Percentiles rank a stretch among this genome's conserved stretches.
Evolutionary conservation across 805 yeast genomes (phyloP).

Genomic region (Henningerozyma blattae): DNA sequence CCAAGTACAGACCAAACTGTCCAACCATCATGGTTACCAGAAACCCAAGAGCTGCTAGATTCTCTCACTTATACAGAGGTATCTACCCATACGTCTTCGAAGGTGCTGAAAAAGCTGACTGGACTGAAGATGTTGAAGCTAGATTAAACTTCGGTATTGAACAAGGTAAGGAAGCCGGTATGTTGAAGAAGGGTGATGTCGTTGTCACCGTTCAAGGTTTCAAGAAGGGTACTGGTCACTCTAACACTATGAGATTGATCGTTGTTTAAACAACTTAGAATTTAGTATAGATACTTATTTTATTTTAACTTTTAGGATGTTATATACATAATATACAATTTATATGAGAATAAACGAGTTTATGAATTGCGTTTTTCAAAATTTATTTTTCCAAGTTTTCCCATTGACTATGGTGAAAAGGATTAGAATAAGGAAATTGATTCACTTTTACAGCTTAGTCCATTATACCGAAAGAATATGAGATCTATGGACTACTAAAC

Average conservation of each 20-base stretch:
- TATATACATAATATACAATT: conserved; percentile 1
- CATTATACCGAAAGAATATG: no score
- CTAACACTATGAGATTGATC: conserved; percentile 93
- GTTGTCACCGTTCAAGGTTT: conserved; percentile 96
- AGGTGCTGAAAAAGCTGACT: conserved; percentile 48
- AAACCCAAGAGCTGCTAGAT: conserved; percentile 87
- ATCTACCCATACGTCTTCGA: conserved; percentile 91
- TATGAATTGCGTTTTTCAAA: conserved; percentile 2
- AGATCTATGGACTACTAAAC: no score
- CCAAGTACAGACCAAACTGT: conserved; percentile 95
- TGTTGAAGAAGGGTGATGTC: conserved; percentile 76
- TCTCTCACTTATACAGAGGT: conserved; percentile 94
- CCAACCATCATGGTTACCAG: conserved; percentile 98
- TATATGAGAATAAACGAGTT: conserved; percentile 3
- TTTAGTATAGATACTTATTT: neutral
- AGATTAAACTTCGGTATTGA: conserved; percentile 89
- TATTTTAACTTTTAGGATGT: conserved; percentile 1
- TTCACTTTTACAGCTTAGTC: no score
- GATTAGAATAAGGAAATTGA: no score
- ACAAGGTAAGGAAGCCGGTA: conserved; percentile 78
- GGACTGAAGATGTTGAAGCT: conserved; percentile 94
- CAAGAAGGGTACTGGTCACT: conserved; percentile 97
- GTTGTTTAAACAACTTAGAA: conserved; percentile 38
- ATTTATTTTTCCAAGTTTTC: no score
- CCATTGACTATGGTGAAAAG: no score